Evolutionary conservation across 768 basidiomycete genomes (phyloP), one percentile per base, ranked within the genome.

Genomic region (Suillus tomentosus): DNA sequence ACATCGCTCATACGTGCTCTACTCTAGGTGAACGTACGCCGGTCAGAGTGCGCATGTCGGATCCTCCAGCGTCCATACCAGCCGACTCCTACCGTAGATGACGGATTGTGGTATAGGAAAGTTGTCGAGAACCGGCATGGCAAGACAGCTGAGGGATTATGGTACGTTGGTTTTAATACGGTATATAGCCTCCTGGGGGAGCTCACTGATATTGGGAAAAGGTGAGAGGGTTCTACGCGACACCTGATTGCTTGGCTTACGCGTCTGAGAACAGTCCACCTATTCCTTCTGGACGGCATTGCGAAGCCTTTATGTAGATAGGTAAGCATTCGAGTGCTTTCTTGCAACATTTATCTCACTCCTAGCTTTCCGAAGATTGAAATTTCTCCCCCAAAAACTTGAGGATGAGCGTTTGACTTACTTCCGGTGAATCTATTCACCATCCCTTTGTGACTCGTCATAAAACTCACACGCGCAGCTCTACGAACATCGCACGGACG

Each of bases 221-320:
- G 61, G 51, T 43, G 37, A 37, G 42, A 13, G 42, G 11, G 14
- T 24, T 60, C 54, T 42, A 24, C n/a, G 37, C 42, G 31, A 27
- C 51, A 24, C 54, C 68, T 36, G 31, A 60, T 65, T 62, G 56
- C 58, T 54, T 40, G 39, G 24, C 56, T 58, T 24, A 58, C 39
- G 15, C 17, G 15, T 39, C 15, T 40, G 39, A 27, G 22, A 27
- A 53, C 66, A 91, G 89, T 86, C 89, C 7, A 91, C 90, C 1
- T 86, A 81, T 67, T 79, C 83, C 60, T 88, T 85, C 67, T 91
- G 91, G 1, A 34, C 70, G 36, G 82, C 82, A 8, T 74, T 92
- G 53, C 79, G 91, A 50, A 79, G 79, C 51, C 78, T 92, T 27
- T 93, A 94, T 67, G 74, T 92, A 31, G 84, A 91, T 62, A 85